Evolutionary conservation across 192 early-diverging fungal species (phyloP).

Genomic region (Backusella westeae): DNA sequence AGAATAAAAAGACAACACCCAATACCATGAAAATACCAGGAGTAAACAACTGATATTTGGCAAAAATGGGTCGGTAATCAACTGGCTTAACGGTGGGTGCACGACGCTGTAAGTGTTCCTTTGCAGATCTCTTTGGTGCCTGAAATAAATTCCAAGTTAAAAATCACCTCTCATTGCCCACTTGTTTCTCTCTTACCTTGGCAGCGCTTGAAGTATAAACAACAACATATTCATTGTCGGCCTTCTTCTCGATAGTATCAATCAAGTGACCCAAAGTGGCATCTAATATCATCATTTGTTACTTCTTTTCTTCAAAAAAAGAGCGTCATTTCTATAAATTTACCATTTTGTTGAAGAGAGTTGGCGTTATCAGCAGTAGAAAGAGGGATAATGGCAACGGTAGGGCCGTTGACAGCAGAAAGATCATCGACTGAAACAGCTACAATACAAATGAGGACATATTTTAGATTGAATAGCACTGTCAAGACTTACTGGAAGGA

Average conservation of each 20-base stretch:
- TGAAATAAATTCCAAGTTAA: background rate
- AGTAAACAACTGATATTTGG: slow-evolving; percentile 37
- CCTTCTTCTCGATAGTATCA: slow-evolving; percentile 12
- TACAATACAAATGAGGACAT: background rate
- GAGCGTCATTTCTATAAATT: background rate
- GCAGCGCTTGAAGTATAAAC: slow-evolving; percentile 37
- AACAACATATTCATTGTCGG: slow-evolving; percentile 29
- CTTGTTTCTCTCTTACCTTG: slow-evolving; percentile 12
- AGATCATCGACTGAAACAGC: slow-evolving; percentile 10
- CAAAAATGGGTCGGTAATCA: slow-evolving; percentile 31
- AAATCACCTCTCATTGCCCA: background rate
- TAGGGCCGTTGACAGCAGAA: background rate
- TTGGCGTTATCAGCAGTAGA: slow-evolving; percentile 14
- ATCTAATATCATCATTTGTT: slow-evolving; percentile 16
- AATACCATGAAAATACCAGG: slow-evolving; percentile 37
- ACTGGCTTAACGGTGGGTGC: background rate
- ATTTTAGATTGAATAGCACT: background rate
- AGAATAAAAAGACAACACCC: slow-evolving; percentile 25
- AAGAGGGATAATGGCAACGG: slow-evolving; percentile 21
- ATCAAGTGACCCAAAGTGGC: slow-evolving; percentile 19
- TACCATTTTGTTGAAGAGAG: slow-evolving; percentile 32
- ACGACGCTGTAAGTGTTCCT: slow-evolving; percentile 7
- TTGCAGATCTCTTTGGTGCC: slow-evolving; percentile 4
- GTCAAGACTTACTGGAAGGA: slow-evolving; percentile 21
- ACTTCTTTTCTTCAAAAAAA: background rate